Conservation (phyloP, 495 filamentous ascomycete genomes). For the Paragyromitra xinjiangensis region DNA sequence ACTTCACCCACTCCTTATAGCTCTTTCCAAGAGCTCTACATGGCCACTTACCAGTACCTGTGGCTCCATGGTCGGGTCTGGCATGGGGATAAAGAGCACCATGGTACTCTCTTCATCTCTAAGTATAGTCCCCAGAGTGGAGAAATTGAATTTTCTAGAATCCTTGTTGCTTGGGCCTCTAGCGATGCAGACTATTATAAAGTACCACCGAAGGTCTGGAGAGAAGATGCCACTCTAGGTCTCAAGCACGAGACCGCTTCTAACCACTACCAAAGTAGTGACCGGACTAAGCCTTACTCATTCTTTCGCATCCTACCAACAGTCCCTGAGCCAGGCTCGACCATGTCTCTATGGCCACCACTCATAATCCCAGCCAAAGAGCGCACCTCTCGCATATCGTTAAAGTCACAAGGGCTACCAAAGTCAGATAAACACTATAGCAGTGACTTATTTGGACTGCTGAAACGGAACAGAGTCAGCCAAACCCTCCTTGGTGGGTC, state of each 20-base stretch:
- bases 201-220: not conserved
- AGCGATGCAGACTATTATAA: not conserved
- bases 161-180: not conserved
- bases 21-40: constrained; percentile 4
- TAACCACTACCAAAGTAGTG: not conserved
- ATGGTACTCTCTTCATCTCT: not conserved
- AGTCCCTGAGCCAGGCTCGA: not conserved
- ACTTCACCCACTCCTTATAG: not conserved
- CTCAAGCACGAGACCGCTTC: not conserved
- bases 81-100: not conserved
- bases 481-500: too few relatives aligned
- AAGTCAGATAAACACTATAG: not conserved
- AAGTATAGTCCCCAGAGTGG: not conserved
- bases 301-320: not conserved
- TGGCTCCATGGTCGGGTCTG: constrained; percentile 17
- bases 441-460: not conserved
- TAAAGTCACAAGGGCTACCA: too few relatives aligned
- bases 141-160: not conserved
- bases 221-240: not conserved
- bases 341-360: not conserved
- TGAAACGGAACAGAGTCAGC: not conserved
- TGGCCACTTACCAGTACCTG: not conserved
- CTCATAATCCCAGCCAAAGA: not conserved
- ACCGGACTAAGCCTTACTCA: not conserved
- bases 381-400: not conserved